Percentiles rank a stretch among this genome's conserved stretches.
These are phyloP conservation scores for Auricularia cornea DNA, from an alignment of 768 basidiomycete species.

Conservation along the genomic window DNA sequence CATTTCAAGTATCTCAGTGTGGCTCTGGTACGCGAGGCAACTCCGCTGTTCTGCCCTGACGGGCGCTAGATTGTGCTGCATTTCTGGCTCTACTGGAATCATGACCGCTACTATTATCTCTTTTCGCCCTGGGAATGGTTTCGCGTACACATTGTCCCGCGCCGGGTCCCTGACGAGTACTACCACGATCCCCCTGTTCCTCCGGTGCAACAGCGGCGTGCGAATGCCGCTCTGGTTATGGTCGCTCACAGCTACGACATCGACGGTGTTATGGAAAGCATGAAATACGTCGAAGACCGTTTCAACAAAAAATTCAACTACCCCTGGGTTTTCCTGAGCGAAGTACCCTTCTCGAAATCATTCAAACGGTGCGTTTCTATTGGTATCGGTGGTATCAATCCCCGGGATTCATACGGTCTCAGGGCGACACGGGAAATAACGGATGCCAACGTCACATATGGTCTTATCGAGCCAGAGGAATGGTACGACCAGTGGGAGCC, in stretches of 20 bases:
- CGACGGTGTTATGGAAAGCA: conserved; percentile 49
- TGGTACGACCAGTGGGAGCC: conserved; percentile 33
- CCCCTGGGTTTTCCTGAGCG: conserved; percentile 87
- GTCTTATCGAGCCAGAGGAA: conserved; percentile 47
- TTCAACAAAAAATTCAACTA: conserved; percentile 78
- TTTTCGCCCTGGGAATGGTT: not conserved
- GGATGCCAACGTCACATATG: conserved; percentile 51
- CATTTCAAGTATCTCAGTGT: no score
- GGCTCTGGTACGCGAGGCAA: no score
- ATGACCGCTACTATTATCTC: not conserved
- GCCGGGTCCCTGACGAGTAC: not conserved
- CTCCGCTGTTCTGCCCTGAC: not conserved
- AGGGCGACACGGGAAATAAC: conserved; percentile 36
- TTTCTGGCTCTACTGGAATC: not conserved
- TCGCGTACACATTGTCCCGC: not conserved
- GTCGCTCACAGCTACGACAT: conserved; percentile 65
- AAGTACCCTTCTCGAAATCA: conserved; percentile 64
- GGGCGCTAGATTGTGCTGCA: not conserved
- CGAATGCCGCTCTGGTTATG: conserved; percentile 54
- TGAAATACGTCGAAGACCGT: conserved; percentile 73
- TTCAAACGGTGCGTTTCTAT: conserved; percentile 53
- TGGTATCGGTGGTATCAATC: conserved; percentile 2
- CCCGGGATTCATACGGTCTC: conserved; percentile 12
- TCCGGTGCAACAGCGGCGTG: conserved; percentile 17
- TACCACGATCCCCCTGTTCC: not conserved